Base-by-base conservation (phyloP, 495 filamentous ascomycete genomes). In the Aspergillus olivimuriae region DNA sequence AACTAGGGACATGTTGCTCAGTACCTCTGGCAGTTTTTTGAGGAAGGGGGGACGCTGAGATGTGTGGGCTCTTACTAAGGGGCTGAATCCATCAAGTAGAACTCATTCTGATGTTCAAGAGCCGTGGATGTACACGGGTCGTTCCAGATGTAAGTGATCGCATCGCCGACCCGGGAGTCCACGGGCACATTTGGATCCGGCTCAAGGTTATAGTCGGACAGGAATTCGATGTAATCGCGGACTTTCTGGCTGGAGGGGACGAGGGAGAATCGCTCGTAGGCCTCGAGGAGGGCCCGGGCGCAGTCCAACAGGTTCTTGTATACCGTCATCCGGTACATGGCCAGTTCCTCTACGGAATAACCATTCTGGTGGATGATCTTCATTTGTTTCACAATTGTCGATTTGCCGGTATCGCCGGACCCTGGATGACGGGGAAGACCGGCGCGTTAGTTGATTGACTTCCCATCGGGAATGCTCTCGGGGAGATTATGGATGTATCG, bases 361-460 rank as follows among this genome's bases (percentile, higher is more conserved):
- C 92, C 92, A 67, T 94, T 94, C 56, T 96, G 86, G 57, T 97
- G 92, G 52, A 97, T 97, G 57, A 98, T 97, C 68, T 98, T 98
- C 92, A 97, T 98, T 74, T 97, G 92, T 65, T 97, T 97, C 49
- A 98, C 92, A 51, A 97, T 96, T 3, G 92, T 98, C 37, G 92
- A 96, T 67, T 98, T 98, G 38, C 92, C 92, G 66, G 90, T 96
- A 74, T 98, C 92, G 46, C 92, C 92, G 44, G 92, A 96, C 30
- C 92, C 92, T 98, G 14, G 19, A n/a, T n/a, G n/a, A n/a, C 14
- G 43, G 39, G 11, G 15, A 20, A 6, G 16, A 34, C 14, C 33
- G 9, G 8, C 12, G 15, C 9, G 46, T 55, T 55, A 55, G 48
- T 31, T 23, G 24, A n/a, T n/a, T n/a, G n/a, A n/a, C n/a, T n/a